Evolutionary conservation across 192 early-diverging fungal species (phyloP).

Genomic region (Mortierella alpina): DNA sequence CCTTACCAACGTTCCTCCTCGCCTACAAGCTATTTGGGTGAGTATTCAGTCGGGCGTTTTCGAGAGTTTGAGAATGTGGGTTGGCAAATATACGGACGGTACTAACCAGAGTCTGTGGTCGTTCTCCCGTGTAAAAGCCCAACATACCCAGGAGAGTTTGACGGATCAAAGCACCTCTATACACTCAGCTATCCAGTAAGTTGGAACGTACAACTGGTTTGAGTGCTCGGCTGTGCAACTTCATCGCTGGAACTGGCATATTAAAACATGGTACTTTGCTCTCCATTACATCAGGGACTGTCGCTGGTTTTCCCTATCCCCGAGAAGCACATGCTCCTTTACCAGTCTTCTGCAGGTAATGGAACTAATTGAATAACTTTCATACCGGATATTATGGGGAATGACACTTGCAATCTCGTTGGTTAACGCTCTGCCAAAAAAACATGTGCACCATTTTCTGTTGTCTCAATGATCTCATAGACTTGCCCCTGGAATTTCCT

Average conservation of each 20-base stretch:
- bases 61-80: neutral
- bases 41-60: neutral
- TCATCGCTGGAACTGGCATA: neutral
- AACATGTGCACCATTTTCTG: neutral
- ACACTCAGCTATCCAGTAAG: slow-evolving; percentile 78
- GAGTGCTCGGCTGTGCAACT: neutral
- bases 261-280: neutral
- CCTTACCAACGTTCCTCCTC: slow-evolving; percentile 71
- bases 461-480: slow-evolving; percentile 29
- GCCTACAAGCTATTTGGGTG: slow-evolving; percentile 82
- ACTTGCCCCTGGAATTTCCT: slow-evolving; percentile 76
- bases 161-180: slow-evolving; percentile 61
- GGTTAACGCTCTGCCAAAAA: no score
- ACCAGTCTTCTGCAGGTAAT: slow-evolving; percentile 60
- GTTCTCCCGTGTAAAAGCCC: slow-evolving; percentile 30
- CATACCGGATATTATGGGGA: no score
- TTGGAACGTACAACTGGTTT: neutral
- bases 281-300: slow-evolving; percentile 60
- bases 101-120: neutral
- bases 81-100: neutral
- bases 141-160: slow-evolving; percentile 72
- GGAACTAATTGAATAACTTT: neutral
- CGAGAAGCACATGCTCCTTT: slow-evolving; percentile 60
- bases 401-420: no score
- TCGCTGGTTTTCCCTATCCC: slow-evolving; percentile 81